Base-by-base conservation (phyloP, 306 rosid species). In the Carpinus fangiana region DNA sequence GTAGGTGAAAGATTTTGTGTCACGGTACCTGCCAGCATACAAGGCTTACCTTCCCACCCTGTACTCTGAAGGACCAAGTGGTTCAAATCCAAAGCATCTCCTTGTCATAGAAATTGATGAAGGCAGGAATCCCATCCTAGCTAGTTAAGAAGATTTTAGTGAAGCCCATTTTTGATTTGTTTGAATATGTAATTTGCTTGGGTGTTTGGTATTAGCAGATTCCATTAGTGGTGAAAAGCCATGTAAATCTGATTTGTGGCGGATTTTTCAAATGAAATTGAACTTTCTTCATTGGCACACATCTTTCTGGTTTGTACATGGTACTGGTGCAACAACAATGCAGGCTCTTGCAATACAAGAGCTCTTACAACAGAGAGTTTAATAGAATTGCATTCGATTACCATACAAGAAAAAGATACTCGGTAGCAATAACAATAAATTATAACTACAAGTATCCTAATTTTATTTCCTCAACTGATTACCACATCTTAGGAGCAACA, bases 11-110 rank as follows among this genome's bases (percentile, higher is more conserved):
- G 98, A 95, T 84, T 92, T 95, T 80, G 98, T 95, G 80, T 95
- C 98, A 5, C 89, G 98, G 20, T 93, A 95, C 86, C 85, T 95
- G 87, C 98, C 99, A 6, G 98, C 98, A 2, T 95, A 95, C 85
- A 78, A 85, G 11, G 96, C 98, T 47, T 95, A 95, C 86, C 99
- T 95, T 81, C 98, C 99, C 17, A 91, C 96, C 4, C 93, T 95
- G 45, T 95, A 95, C 84, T 77, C 93, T 0, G 88, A 93, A 73
- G 99, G 99, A 55, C 98, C 98, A 52, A 85, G 54, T 12, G 98
- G 99, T 60, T 93, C 98, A 8, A 89, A 90, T 81, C 96, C 94
- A 46, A 74, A 89, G 57, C 89, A 46, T 80, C 87, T 90, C 67
- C 87, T 95, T 70, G n/a, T 83, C 57, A 79, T 95, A 20, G 97